Percentiles rank a stretch among this genome's conserved stretches.
Conservation (phyloP, 768 basidiomycete genomes). For the Lactifluus piperatus region DNA sequence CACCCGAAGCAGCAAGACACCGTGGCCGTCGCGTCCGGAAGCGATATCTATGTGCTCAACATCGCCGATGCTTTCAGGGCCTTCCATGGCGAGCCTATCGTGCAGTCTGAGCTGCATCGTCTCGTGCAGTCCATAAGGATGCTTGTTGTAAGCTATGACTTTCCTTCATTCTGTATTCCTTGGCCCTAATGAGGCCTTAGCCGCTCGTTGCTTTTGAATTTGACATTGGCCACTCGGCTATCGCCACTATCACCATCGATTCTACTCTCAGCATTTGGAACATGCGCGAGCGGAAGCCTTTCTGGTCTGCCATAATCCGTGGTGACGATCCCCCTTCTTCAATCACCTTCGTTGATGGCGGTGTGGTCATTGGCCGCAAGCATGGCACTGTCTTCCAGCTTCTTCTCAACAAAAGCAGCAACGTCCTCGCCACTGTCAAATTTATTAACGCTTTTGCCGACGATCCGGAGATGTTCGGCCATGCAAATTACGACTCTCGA, state of each 20-base stretch:
- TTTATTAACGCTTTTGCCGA: slow-evolving; percentile 65
- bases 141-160: slow-evolving; percentile 47
- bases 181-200: slow-evolving; percentile 29
- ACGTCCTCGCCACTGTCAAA: slow-evolving; percentile 67
- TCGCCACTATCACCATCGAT: slow-evolving; percentile 77
- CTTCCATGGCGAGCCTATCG: slow-evolving; percentile 55
- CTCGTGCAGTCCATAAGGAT: slow-evolving; percentile 62
- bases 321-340: slow-evolving; percentile 80
- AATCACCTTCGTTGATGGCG: slow-evolving; percentile 76
- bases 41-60: slow-evolving; percentile 69
- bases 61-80: slow-evolving; percentile 50
- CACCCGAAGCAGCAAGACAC: slow-evolving; percentile 75
- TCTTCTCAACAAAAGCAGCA: slow-evolving; percentile 63
- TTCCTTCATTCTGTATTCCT: neutral
- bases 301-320: slow-evolving; percentile 65
- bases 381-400: slow-evolving; percentile 82
- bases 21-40: slow-evolving; percentile 75
- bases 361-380: slow-evolving; percentile 76
- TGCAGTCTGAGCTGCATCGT: slow-evolving; percentile 59
- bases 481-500: slow-evolving; percentile 74
- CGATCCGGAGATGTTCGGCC: slow-evolving; percentile 82
- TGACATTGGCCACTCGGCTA: slow-evolving; percentile 63
- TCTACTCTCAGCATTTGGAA: slow-evolving; percentile 80
- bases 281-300: slow-evolving; percentile 64
- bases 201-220: slow-evolving; percentile 81